These are phyloP conservation scores for Gonapodya prolifera DNA, from an alignment of 192 early-diverging fungal species.

Conservation along the genomic window DNA sequence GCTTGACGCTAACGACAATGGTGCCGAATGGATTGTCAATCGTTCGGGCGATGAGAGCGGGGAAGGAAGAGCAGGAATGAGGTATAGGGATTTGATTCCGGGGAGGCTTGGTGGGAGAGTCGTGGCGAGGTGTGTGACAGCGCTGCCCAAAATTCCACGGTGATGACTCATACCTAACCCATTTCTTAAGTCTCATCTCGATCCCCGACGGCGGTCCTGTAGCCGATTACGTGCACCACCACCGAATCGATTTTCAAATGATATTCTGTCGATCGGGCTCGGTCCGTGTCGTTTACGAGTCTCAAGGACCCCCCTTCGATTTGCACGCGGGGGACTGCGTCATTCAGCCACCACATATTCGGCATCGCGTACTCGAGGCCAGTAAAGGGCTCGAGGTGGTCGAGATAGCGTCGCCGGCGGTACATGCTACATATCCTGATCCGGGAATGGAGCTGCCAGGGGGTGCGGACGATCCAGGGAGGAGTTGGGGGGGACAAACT, in stretches of 20 bases:
- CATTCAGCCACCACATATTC: constrained; percentile 17
- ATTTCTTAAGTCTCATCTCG: constrained; percentile 2
- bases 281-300: constrained; percentile 20
- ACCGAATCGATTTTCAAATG: constrained; percentile 20
- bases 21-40: constrained; percentile 7
- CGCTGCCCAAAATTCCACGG: neutral
- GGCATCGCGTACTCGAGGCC: constrained; percentile 19
- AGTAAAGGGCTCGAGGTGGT: constrained; percentile 16
- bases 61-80: constrained; percentile 14
- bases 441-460: constrained; percentile 11
- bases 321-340: constrained; percentile 20
- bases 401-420: constrained; percentile 16
- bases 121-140: constrained; percentile 6
- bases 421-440: constrained; percentile 17
- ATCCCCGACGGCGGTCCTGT: constrained; percentile 19
- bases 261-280: constrained; percentile 16
- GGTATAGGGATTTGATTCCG: constrained; percentile 18
- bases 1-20: constrained; percentile 8
- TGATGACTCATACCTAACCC: neutral
- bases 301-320: constrained; percentile 17
- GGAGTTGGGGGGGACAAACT: constrained; percentile 8
- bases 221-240: constrained; percentile 20
- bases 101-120: constrained; percentile 13
- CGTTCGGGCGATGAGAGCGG: neutral
- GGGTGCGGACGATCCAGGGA: neutral